Evolutionary conservation across 2,329 filamentous ascomycete genomes (phyloP), one percentile per base, ranked within the genome.

Genomic region (Rhynchosporium graminicola): DNA sequence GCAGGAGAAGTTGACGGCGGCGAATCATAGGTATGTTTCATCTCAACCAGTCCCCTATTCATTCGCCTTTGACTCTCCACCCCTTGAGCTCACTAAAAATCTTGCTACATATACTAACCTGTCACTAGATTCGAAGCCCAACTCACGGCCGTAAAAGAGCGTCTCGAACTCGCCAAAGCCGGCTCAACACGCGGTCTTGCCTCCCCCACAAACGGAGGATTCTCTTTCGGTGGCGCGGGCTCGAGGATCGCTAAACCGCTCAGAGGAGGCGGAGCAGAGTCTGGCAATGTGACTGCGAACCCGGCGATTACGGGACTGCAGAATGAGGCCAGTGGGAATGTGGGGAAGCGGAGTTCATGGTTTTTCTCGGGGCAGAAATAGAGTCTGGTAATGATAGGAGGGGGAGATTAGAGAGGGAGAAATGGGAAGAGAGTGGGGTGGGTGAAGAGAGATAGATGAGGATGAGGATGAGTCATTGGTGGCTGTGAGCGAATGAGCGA

Each of bases 1-100:
- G 74, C 95, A 99, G 80, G 95, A 99, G 82, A 99, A 99, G 81
- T 85, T 99, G 75, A 96, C 94, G 38, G 90, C 94, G 65, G 93
- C 95, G 46, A 99, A 97, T 77, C 94, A 98, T 80, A 90, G 96
- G 95, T 97, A 87, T 72, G 88, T 83, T 15, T 1, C 6, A 8
- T 36, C 29, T 3, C 20, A 3, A 43, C 15, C 6, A 48, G 2
- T 3, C 9, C 46, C 46, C 59, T 63, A 60, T 2, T 12, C 36
- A 12, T 40, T 12, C 36, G 7, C 12, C 36, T 40, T 40, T 12
- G 7, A 7, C 36, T 40, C 36, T 40, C 12, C 12, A 7, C 12
- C 36, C 2, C 12, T 40, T 40, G 36, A 40, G 36, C 20, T 20
- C 20, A 20, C 20, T 20, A 20, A 40, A 43, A 43, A 43, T 15